Conservation (phyloP, 2,329 filamentous ascomycete species). For the Phaeosphaeria sp. region DNA sequence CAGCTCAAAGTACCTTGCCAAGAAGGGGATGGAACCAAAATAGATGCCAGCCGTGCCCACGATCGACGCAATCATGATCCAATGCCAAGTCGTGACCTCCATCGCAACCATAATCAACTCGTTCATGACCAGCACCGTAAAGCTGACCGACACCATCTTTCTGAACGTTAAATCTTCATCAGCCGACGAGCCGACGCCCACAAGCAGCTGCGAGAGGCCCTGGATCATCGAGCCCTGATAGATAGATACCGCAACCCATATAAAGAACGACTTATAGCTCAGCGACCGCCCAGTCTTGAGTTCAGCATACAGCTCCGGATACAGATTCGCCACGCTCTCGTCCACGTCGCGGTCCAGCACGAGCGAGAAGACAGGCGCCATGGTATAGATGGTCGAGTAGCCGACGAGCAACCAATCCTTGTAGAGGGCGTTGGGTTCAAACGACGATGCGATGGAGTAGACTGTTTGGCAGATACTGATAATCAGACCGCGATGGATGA, state of each 20-base stretch:
- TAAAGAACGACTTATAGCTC: slow-evolving; percentile 92
- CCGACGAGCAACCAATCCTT: slow-evolving; percentile 95
- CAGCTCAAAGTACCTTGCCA: slow-evolving; percentile 90
- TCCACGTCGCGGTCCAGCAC: slow-evolving; percentile 96
- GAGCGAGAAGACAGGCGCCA: slow-evolving; percentile 88
- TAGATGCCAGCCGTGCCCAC: slow-evolving; percentile 84
- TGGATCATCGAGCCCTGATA: slow-evolving; percentile 97
- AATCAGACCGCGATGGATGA: slow-evolving; percentile 95
- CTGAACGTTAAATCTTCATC: slow-evolving; percentile 34
- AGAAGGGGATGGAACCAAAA: slow-evolving; percentile 81
- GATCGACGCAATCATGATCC: slow-evolving; percentile 85
- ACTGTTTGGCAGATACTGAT: slow-evolving; percentile 96
- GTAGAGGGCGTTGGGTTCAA: slow-evolving; percentile 94
- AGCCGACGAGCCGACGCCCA: slow-evolving; percentile 66
- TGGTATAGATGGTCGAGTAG: slow-evolving; percentile 96
- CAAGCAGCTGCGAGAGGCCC: slow-evolving; percentile 87
- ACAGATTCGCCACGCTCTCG: slow-evolving; percentile 89
- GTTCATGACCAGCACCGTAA: slow-evolving; percentile 90
- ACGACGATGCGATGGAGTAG: slow-evolving; percentile 91
- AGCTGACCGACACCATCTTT: slow-evolving; percentile 86
- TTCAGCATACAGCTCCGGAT: slow-evolving; percentile 97
- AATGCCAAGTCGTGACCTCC: slow-evolving; percentile 96
- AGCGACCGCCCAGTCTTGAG: slow-evolving; percentile 87
- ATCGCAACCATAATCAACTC: slow-evolving; percentile 97
- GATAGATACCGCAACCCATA: slow-evolving; percentile 93